A percentile compares a stretch with the other conserved stretches of the same genome.
phyloP scores from a whole-genome alignment of 805 yeast genomes.

The Naumovozyma castellii region DNA sequence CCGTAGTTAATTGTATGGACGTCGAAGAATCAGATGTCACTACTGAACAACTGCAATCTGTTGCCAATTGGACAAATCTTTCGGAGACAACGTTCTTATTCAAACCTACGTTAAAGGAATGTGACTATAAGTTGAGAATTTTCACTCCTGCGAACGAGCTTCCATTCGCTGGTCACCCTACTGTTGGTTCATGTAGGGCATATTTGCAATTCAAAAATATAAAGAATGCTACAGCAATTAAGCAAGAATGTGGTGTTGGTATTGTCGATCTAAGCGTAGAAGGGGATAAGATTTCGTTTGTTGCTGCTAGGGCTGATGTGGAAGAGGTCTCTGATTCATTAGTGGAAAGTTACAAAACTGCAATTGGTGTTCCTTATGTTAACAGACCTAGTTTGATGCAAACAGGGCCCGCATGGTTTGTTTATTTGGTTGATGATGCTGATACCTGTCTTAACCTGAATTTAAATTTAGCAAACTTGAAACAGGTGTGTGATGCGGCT shows the following conservation, averaged over 20 bases:
- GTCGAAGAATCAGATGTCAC: slow-evolving; percentile 21
- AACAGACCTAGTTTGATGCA: slow-evolving; percentile 26
- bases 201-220: slow-evolving; percentile 32
- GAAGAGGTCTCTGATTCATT: slow-evolving; percentile 8
- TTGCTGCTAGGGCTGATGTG: slow-evolving; percentile 13
- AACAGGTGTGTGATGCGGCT: slow-evolving; percentile 10
- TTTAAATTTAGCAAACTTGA: slow-evolving; percentile 8
- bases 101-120: slow-evolving; percentile 31
- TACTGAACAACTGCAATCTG: slow-evolving; percentile 34
- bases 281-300: slow-evolving; percentile 24
- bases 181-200: slow-evolving; percentile 43
- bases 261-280: slow-evolving; percentile 30
- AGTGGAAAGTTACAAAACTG: slow-evolving; percentile 5
- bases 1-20: slow-evolving; percentile 31
- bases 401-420: slow-evolving; percentile 43
- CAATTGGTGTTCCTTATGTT: slow-evolving; percentile 8
- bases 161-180: slow-evolving; percentile 61
- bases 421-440: slow-evolving; percentile 27
- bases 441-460: slow-evolving; percentile 23
- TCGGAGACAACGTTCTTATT: slow-evolving; percentile 49
- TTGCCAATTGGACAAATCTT: slow-evolving; percentile 52
- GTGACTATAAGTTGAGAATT: slow-evolving; percentile 42
- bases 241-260: slow-evolving; percentile 41
- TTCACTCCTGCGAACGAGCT: slow-evolving; percentile 40
- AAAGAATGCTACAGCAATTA: slow-evolving; percentile 18